These are phyloP conservation scores for Hippophae rhamnoides DNA, from an alignment of 306 rosid species.

Conservation along the genomic window DNA sequence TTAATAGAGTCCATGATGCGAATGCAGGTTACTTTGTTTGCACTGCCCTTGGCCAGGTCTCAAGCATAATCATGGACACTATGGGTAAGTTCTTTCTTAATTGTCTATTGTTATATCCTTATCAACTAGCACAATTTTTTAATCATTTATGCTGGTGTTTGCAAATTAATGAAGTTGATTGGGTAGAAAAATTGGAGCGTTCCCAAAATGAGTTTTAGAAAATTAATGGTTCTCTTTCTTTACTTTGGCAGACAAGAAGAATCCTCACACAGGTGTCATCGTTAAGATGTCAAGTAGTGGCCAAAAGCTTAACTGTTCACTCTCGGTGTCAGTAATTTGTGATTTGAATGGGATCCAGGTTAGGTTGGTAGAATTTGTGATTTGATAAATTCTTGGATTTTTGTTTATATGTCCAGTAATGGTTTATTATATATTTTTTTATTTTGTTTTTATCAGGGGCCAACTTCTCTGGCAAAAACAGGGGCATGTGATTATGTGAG, in stretches of 20 bases:
- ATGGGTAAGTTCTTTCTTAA: conserved; percentile 41
- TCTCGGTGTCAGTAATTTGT: conserved; percentile 77
- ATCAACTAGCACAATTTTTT: conserved; percentile 11
- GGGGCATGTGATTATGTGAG: conserved; percentile 82
- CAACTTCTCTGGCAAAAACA: conserved; percentile 36
- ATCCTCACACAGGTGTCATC: conserved; percentile 60
- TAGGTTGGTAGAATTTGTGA: conserved; percentile 25
- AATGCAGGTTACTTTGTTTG: conserved; percentile 80
- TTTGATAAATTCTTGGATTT: conserved; percentile 11
- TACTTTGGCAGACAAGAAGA: conserved; percentile 56
- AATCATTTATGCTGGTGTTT: conserved; percentile 7
- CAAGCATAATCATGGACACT: conserved; percentile 38
- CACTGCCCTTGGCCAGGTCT: conserved; percentile 51
- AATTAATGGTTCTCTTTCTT: conserved; percentile 12
- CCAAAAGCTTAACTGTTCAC: conserved; percentile 58
- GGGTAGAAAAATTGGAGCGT: neutral
- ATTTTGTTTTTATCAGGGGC: conserved; percentile 41
- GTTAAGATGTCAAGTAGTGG: conserved; percentile 63
- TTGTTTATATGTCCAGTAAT: conserved; percentile 8
- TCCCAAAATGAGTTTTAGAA: conserved; percentile 6
- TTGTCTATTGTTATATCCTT: conserved; percentile 4
- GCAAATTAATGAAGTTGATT: neutral
- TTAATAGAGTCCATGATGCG: conserved; percentile 23
- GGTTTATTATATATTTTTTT: conserved; percentile 21
- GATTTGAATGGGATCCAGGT: conserved; percentile 44